Base-by-base conservation (phyloP, 1,284 basidiomycete genomes). In the Cystobasidiaceae sp. region DNA sequence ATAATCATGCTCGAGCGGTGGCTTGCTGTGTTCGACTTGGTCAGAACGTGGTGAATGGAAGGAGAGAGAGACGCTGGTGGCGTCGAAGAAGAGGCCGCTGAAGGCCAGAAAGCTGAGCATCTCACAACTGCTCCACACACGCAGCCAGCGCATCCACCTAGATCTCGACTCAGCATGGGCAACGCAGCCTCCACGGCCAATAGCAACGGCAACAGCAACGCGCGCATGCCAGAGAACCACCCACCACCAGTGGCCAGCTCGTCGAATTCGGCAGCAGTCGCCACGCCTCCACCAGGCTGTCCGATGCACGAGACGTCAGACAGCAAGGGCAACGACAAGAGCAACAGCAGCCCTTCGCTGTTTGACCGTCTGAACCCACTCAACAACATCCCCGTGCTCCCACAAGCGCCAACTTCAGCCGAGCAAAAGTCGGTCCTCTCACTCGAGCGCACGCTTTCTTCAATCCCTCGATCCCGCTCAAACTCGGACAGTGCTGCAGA, bases 361-460 rank as follows among this genome's bases (percentile, higher is more conserved):
- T 19, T 56, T 2, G 67, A 71, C 41, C 49, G 75, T 5, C 73
- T 92, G 59, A 89, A 92, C 75, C 88, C 92, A 0, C 81, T 86
- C 57, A 98, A 97, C 79, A 86, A 93, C 73, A 96, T 98, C 82
- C 94, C 94, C 1, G 74, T 76, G 6, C 84, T 94, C 32, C 81
- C 88, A 0, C 90, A 93, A 75, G 76, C 80, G 0, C 85, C 84
- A 1, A 81, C 82, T 58, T 77, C 84, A 0, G 79, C 83, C 7
- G 77, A 84, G 13, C 86, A 90, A 73, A 75, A 78, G 2, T 69
- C 81, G 3, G 78, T 81, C 25, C 83, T 98, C 21, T 88, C 92
- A 3, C 88, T 85, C 0, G 82, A 86, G 37, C 84, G 93, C 66
- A 85, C 83, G 8, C 80, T 82, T 44, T 94, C 91, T 0, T 86